phyloP scores from a whole-genome alignment of 1,139 yeast species.

The Lipomyces yarrowii region DNA sequence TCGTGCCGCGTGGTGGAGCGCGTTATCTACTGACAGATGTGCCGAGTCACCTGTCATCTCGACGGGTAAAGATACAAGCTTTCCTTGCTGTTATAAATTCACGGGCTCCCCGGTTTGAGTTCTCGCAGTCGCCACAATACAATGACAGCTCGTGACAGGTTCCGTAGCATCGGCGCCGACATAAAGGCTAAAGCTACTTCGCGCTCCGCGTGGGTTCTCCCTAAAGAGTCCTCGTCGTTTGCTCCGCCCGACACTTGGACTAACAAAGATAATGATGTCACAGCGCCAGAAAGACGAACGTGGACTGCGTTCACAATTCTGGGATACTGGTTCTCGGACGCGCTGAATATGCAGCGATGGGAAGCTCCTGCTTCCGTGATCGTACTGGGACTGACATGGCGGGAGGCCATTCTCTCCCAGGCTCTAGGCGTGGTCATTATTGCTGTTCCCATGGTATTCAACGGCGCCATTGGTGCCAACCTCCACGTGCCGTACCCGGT shows the following conservation, averaged over 20 bases:
- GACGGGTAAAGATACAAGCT: neutral
- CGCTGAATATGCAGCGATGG: slow-evolving; percentile 39
- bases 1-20: neutral
- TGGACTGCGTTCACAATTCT: slow-evolving; percentile 41
- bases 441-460: slow-evolving; percentile 42
- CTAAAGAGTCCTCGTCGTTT: slow-evolving; percentile 37
- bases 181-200: slow-evolving; percentile 29
- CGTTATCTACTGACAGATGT: neutral
- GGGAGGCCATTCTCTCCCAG: slow-evolving; percentile 42
- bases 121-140: neutral
- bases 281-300: slow-evolving; percentile 39
- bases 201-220: slow-evolving; percentile 37
- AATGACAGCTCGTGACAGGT: slow-evolving; percentile 17
- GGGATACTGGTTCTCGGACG: slow-evolving; percentile 43
- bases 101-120: neutral
- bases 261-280: slow-evolving; percentile 41
- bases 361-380: slow-evolving; percentile 37
- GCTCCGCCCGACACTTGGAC: slow-evolving; percentile 40
- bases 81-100: neutral
- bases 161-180: slow-evolving; percentile 5
- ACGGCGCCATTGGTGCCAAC: slow-evolving; percentile 47
- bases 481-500: slow-evolving; percentile 47
- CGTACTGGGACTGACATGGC: slow-evolving; percentile 43
- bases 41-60: neutral
- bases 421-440: slow-evolving; percentile 45